phyloP scores from a whole-genome alignment of 2,329 filamentous ascomycete genomes.

The Cryoendolithus antarcticus region DNA sequence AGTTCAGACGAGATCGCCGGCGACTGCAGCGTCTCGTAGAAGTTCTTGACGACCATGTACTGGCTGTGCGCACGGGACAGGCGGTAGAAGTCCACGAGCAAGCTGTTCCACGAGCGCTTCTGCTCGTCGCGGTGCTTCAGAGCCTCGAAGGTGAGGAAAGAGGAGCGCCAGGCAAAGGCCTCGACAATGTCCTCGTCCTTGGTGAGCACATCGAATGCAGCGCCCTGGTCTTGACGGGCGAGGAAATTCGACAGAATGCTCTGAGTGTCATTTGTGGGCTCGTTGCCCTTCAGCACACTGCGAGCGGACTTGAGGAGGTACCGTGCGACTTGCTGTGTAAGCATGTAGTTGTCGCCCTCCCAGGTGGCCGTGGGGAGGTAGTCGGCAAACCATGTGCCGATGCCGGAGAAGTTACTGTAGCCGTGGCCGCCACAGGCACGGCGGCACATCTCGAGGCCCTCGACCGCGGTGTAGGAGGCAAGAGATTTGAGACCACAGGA shows the following conservation, averaged over 20 bases:
- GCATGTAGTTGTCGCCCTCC: slow-evolving; percentile 76
- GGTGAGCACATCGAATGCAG: slow-evolving; percentile 62
- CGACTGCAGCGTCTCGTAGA: slow-evolving; percentile 56
- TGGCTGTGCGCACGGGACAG: slow-evolving; percentile 64
- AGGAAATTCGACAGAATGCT: slow-evolving; percentile 54
- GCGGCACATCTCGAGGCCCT: slow-evolving; percentile 63
- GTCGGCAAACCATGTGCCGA: slow-evolving; percentile 62
- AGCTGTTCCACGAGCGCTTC: slow-evolving; percentile 65
- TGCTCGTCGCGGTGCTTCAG: slow-evolving; percentile 62
- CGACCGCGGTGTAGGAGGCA: slow-evolving; percentile 58
- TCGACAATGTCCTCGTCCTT: slow-evolving; percentile 58
- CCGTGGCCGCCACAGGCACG: slow-evolving; percentile 68
- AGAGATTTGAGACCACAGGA: slow-evolving; percentile 66
- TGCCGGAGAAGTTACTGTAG: slow-evolving; percentile 64
- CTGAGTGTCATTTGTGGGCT: slow-evolving; percentile 55
- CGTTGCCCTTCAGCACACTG: slow-evolving; percentile 52
- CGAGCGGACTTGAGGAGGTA: slow-evolving; percentile 68
- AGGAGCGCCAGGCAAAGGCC: slow-evolving; percentile 63
- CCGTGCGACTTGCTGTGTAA: slow-evolving; percentile 65
- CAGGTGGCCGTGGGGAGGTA: slow-evolving; percentile 60
- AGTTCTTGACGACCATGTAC: slow-evolving; percentile 68
- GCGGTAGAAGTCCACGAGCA: slow-evolving; percentile 67
- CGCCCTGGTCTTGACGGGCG: slow-evolving; percentile 53
- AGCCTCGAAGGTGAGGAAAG: slow-evolving; percentile 63
- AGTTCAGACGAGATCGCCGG: slow-evolving; percentile 41